Base-by-base conservation (phyloP, 2,329 filamentous ascomycete species). In the Paracoccidioides brasiliensis region DNA sequence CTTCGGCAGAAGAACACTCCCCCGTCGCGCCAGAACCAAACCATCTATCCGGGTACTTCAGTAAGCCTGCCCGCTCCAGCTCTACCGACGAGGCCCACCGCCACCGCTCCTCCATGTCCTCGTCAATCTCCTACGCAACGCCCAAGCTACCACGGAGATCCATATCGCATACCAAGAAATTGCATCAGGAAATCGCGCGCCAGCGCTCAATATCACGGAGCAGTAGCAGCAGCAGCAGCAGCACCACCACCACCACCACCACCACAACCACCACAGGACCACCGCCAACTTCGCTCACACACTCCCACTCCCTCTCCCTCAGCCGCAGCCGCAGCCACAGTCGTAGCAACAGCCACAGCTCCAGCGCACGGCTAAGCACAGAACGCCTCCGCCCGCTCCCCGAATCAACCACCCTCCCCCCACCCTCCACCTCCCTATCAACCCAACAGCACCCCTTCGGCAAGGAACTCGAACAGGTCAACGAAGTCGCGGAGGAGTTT, bases 401-500 rank as follows among this genome's bases (percentile, higher is more conserved):
- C 60, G 63, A 66, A 32, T 59, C 62, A 15, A 62, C 63, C 14
- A 2, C 14, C 5, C 8, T 42, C 40, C n/a, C 40, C 5, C 15
- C 67, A 51, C 66, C 66, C 55, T 68, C 56, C 66, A 66, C 8
- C 70, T 75, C 33, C 63, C 71, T n/a, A 22, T 46, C 43, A 8
- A 46, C 43, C 30, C 28, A 10, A 32, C 37, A 54, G 48, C 82
- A 93, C 68, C 91, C 91, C 0, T 97, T 97, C 64, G 88, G 88
- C 54, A 84, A 85, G 52, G 93, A 98, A 71, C 76, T 97, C 54
- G 89, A 88, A 56, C 86, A 97, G 71, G 88, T 97, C 30, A 89
- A 90, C 54, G 93, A 97, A 71, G 80, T 96, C 14, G 91, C 86
- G 0, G 93, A 97, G 72, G 90, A 96, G 70, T 91, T 89, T 63